Evolutionary conservation across 441 rosid species (phyloP).

Genomic region (Jatropha multifida): DNA sequence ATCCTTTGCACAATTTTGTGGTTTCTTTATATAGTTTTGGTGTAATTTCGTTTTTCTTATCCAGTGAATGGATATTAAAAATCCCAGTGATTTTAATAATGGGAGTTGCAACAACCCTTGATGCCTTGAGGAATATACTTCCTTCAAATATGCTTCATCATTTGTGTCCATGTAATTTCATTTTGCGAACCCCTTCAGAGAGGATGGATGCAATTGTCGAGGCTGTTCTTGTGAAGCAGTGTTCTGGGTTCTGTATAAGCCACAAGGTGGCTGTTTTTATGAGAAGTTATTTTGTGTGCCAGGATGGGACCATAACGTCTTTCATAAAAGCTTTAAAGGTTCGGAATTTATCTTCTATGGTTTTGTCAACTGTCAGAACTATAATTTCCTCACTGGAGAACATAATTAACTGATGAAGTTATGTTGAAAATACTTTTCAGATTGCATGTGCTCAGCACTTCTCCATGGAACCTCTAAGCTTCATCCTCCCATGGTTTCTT

Average conservation of each 20-base stretch:
- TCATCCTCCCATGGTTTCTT: conserved; percentile 52
- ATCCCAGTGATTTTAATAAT: conserved; percentile 73
- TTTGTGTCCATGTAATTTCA: conserved; percentile 65
- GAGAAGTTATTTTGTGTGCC: conserved; percentile 73
- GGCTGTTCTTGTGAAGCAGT: conserved; percentile 73
- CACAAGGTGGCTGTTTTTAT: conserved; percentile 69
- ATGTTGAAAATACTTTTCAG: conserved; percentile 43
- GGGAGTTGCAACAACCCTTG: conserved; percentile 90
- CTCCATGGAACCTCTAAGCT: conserved; percentile 65
- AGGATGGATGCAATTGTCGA: conserved; percentile 83
- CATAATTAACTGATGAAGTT: conserved; percentile 18
- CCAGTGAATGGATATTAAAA: conserved; percentile 87
- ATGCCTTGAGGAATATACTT: conserved; percentile 62
- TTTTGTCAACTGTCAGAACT: conserved; percentile 9
- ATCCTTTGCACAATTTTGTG: background rate
- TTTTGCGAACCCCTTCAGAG: conserved; percentile 71
- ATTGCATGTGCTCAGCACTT: conserved; percentile 89
- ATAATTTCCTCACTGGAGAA: conserved; percentile 12
- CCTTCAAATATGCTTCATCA: conserved; percentile 61
- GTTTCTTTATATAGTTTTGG: conserved; percentile 8
- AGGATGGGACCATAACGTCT: conserved; percentile 88
- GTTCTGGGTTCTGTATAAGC: conserved; percentile 72
- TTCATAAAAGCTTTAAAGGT: conserved; percentile 90
- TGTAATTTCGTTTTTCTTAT: conserved; percentile 22
- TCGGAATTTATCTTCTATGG: conserved; percentile 21